phyloP scores from a whole-genome alignment of 78 protist genomes.

The Pigoraptor vietnamica region DNA sequence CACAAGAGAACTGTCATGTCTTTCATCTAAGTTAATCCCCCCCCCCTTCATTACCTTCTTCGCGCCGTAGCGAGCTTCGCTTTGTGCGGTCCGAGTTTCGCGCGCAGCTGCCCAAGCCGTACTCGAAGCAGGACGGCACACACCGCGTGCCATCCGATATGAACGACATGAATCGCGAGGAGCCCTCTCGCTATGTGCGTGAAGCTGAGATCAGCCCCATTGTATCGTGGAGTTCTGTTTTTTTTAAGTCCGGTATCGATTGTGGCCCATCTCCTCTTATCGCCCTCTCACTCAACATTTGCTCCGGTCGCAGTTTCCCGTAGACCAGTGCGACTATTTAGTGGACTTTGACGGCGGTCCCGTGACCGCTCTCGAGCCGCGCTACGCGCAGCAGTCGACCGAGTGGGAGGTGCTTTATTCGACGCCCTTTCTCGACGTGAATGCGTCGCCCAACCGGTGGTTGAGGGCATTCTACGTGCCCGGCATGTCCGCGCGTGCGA shows the following conservation, averaged over 20 bases:
- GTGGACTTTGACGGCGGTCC: not conserved
- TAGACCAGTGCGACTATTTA: not conserved
- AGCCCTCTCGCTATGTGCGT: conserved; percentile 27
- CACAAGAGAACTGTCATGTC: no score
- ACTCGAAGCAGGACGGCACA: not conserved
- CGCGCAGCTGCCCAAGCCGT: conserved; percentile 32
- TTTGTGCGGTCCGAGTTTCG: conserved; percentile 13
- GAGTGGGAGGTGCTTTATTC: not conserved
- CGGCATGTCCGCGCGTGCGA: not conserved
- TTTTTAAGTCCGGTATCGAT: no score
- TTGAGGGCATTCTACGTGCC: not conserved
- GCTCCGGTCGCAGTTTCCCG: not conserved
- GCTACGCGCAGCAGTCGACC: not conserved
- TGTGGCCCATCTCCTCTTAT: not conserved
- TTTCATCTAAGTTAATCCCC: not conserved
- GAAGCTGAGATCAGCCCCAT: no score
- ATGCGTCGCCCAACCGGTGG: not conserved
- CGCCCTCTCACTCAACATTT: not conserved
- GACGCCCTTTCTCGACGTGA: not conserved
- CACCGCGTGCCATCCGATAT: not conserved
- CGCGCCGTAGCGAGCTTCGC: not conserved
- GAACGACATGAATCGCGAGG: conserved; percentile 35
- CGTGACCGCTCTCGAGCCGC: not conserved
- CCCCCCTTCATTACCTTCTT: not conserved
- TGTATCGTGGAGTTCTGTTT: no score